Percentiles rank a stretch among this genome's conserved stretches.
Evolutionary conservation across 208 protist genomes (phyloP).

Genomic region (Trypanosoma vivax): DNA sequence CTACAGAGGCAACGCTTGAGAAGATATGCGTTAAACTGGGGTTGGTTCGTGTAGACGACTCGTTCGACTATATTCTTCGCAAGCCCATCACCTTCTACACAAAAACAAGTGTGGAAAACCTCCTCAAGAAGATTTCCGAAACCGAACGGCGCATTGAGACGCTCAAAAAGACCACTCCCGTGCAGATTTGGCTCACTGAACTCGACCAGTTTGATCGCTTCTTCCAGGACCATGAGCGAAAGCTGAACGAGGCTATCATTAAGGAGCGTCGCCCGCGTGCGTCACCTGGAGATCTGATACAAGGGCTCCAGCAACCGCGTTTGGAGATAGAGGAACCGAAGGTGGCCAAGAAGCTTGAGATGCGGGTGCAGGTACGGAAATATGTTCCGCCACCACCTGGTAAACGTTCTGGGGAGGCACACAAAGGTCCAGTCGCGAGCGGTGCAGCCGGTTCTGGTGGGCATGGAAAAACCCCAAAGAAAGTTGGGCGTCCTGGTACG

Average conservation of each 20-base stretch:
- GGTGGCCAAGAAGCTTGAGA: slow-evolving; percentile 12
- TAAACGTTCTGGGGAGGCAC: slow-evolving; percentile 23
- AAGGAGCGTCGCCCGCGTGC: slow-evolving; percentile 59
- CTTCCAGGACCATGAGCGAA: slow-evolving; percentile 71
- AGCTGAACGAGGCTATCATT: slow-evolving; percentile 58
- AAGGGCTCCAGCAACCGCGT: slow-evolving; percentile 41
- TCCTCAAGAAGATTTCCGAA: slow-evolving; percentile 48
- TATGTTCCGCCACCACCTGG: slow-evolving; percentile 53
- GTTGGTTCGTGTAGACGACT: slow-evolving; percentile 67
- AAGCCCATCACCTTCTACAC: slow-evolving; percentile 89
- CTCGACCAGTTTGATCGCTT: slow-evolving; percentile 86
- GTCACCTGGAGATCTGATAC: slow-evolving; percentile 40
- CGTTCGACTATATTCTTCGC: slow-evolving; percentile 81
- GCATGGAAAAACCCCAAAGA: slow-evolving; percentile 23
- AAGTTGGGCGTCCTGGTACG: slow-evolving; percentile 8
- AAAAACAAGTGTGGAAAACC: slow-evolving; percentile 71
- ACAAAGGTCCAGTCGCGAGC: slow-evolving; percentile 10
- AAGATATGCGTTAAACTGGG: slow-evolving; percentile 64
- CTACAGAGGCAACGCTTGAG: slow-evolving; percentile 65
- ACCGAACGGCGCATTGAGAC: slow-evolving; percentile 56
- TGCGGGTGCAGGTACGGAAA: slow-evolving; percentile 57
- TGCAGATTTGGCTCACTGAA: slow-evolving; percentile 85
- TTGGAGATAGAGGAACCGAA: slow-evolving; percentile 52
- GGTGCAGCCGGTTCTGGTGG: slow-evolving; percentile 11
- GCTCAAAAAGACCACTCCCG: slow-evolving; percentile 75